Conservation (phyloP, 2,329 filamentous ascomycete genomes). For the Xylariales sp. region DNA sequence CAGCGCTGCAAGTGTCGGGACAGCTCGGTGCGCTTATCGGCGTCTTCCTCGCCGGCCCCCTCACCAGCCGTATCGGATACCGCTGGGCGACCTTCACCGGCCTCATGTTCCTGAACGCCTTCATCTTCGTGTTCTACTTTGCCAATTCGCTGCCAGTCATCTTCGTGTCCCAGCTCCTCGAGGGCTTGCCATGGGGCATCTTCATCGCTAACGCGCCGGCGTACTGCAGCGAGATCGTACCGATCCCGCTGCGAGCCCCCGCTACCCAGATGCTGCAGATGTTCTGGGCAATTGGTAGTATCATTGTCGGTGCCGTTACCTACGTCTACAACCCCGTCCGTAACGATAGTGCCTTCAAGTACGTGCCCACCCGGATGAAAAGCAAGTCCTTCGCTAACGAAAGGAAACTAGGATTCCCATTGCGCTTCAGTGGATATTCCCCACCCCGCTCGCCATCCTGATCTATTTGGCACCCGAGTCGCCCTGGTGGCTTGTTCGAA, state of each 20-base stretch:
- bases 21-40: constrained; percentile 70
- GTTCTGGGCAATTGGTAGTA: constrained; percentile 72
- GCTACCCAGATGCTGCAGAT: constrained; percentile 73
- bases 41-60: constrained; percentile 68
- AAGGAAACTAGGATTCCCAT: constrained; percentile 59
- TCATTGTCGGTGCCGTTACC: constrained; percentile 69
- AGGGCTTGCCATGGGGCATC: constrained; percentile 73
- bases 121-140: constrained; percentile 66
- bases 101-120: constrained; percentile 67
- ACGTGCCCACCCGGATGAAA: constrained; percentile 49
- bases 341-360: constrained; percentile 41
- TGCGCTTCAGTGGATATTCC: constrained; percentile 70
- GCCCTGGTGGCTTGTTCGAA: constrained; percentile 68
- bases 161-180: constrained; percentile 67
- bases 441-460: constrained; percentile 63
- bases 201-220: constrained; percentile 74
- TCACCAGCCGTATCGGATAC: constrained; percentile 69
- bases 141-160: constrained; percentile 57
- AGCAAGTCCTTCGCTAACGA: constrained; percentile 33
- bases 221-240: constrained; percentile 69
- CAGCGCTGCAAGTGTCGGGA: constrained; percentile 65
- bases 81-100: constrained; percentile 67
- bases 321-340: constrained; percentile 62
- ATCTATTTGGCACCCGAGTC: constrained; percentile 64
- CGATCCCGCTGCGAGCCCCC: constrained; percentile 66